Base-by-base conservation (phyloP, 2,329 filamentous ascomycete genomes). In the Chalara sp. region DNA sequence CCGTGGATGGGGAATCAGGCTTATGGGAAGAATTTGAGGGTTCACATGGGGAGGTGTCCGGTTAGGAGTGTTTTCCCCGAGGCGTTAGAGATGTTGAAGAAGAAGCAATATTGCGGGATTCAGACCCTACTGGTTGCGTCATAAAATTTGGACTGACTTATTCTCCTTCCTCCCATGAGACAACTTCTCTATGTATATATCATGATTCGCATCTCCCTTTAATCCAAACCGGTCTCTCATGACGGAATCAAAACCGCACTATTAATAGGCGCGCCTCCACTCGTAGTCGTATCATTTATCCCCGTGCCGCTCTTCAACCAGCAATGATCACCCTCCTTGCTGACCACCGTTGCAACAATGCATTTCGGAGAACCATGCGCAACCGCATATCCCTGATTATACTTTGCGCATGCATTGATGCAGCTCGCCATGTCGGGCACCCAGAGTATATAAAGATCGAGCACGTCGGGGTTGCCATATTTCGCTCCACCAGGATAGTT, bases 81-180 rank as follows among this genome's bases (percentile, higher is more conserved):
- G 52, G 82, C 86, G 7, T 70, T 89, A 44, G 72, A 77, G 31
- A 69, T 87, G 53, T 67, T 90, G 53, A 80, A 79, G 60, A 78
- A 80, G 66, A 84, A 83, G 52, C 83, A 88, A 61, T 69, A 87
- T n/a, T n/a, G n/a, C 40, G n/a, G n/a, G n/a, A n/a, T n/a, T n/a
- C n/a, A n/a, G n/a, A n/a, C n/a, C n/a, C n/a, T n/a, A n/a, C n/a
- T n/a, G n/a, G n/a, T n/a, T n/a, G n/a, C n/a, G n/a, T n/a, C n/a
- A n/a, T n/a, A n/a, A n/a, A n/a, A n/a, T n/a, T n/a, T n/a, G n/a
- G n/a, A n/a, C n/a, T n/a, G n/a, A n/a, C n/a, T n/a, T n/a, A n/a
- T n/a, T n/a, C n/a, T n/a, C n/a, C n/a, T n/a, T n/a, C n/a, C n/a
- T n/a, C n/a, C n/a, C n/a, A n/a, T n/a, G n/a, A n/a, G n/a, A n/a